Evolutionary conservation across 2,329 filamentous ascomycete species (phyloP).

Genomic region (Laburnicola sp.): DNA sequence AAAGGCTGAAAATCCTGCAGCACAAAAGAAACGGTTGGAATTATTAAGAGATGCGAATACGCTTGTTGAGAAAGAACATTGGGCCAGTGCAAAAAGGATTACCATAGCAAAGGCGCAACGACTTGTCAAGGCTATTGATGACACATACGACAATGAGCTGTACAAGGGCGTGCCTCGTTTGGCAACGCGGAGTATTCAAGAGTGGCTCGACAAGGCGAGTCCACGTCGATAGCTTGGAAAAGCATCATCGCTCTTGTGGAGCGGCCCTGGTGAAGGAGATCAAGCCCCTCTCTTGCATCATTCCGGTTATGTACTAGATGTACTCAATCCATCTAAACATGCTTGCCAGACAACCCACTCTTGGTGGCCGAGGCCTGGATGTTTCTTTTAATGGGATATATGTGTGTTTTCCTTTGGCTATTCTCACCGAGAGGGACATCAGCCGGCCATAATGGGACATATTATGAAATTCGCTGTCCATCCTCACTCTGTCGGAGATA

Average conservation of each 20-base stretch:
- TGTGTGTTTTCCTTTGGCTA: no score
- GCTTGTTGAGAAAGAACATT: constrained; percentile 29
- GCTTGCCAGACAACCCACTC: no score
- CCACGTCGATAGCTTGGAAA: constrained; percentile 8
- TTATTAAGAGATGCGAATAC: constrained; percentile 28
- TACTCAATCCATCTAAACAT: no score
- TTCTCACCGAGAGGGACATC: no score
- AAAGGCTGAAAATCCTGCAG: constrained; percentile 22
- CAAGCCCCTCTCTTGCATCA: no score
- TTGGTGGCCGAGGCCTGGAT: no score
- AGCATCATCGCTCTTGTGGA: not conserved
- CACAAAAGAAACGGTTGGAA: constrained; percentile 29
- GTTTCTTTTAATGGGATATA: no score
- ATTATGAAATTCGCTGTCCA: no score
- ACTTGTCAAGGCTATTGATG: constrained; percentile 24
- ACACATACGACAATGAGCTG: constrained; percentile 28
- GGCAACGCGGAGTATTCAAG: constrained; percentile 18
- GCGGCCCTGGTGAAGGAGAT: not conserved
- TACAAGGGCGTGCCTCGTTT: constrained; percentile 24
- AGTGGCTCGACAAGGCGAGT: constrained; percentile 28
- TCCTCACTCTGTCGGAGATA: no score
- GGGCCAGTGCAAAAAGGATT: constrained; percentile 33
- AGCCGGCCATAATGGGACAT: no score
- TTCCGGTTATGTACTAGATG: no score
- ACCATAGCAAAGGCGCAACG: constrained; percentile 28